Conservation (phyloP, 2,329 filamentous ascomycete species). For the Tolypocladium pustulatum region DNA sequence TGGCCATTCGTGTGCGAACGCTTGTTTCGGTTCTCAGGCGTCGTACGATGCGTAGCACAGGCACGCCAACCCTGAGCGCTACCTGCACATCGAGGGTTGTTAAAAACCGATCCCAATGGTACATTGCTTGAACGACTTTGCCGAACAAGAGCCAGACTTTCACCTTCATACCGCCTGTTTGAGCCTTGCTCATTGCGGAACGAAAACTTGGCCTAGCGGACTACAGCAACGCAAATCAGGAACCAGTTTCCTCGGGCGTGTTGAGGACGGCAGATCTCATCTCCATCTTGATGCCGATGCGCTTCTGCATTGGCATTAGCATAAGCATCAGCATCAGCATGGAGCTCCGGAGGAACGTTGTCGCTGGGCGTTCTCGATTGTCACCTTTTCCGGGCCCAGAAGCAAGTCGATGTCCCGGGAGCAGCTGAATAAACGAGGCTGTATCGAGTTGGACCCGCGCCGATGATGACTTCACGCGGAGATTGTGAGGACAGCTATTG, state of each 20-base stretch:
- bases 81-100: background rate
- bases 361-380: too few species aligned
- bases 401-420: background rate
- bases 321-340: too few species aligned
- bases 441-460: background rate
- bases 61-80: too few species aligned
- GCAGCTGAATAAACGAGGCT: background rate
- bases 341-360: background rate
- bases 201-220: background rate
- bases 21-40: background rate
- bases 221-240: background rate
- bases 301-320: background rate
- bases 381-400: background rate
- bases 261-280: background rate
- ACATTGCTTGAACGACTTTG: background rate
- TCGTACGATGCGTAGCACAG: background rate
- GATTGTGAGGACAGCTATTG: background rate
- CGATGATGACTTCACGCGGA: background rate
- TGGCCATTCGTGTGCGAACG: background rate
- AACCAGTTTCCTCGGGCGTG: background rate
- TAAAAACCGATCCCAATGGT: background rate
- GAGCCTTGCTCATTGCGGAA: background rate
- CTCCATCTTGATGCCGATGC: background rate
- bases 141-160: background rate
- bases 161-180: background rate